phyloP scores from a whole-genome alignment of 768 basidiomycete genomes.

The Rhodotorula babjevae region DNA sequence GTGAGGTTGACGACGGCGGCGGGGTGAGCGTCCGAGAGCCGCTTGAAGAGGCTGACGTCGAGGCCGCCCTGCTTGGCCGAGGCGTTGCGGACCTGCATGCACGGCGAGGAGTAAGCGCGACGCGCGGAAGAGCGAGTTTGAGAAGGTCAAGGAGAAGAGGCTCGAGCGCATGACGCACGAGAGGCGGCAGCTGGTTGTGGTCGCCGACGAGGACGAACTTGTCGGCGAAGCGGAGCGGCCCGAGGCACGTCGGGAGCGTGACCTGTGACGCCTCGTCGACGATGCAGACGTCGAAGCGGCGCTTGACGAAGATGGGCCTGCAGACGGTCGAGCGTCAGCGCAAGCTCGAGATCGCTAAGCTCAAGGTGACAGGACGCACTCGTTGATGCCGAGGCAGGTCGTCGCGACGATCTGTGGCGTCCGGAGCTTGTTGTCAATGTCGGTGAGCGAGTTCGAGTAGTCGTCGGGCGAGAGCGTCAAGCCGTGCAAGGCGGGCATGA shows the following conservation, averaged over 20 bases:
- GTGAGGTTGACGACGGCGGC: constrained; percentile 73
- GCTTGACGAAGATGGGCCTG: constrained; percentile 76
- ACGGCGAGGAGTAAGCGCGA: neutral
- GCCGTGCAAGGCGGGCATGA: constrained; percentile 72
- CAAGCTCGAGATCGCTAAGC: no score
- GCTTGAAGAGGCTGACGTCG: constrained; percentile 82
- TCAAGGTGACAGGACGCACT: constrained; percentile 70
- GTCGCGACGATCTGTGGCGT: constrained; percentile 90
- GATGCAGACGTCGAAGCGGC: constrained; percentile 92
- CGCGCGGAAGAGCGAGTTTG: neutral
- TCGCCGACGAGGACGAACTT: constrained; percentile 94
- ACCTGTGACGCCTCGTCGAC: constrained; percentile 98
- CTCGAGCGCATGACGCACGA: constrained; percentile 55
- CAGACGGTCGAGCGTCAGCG: neutral
- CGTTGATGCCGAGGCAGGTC: constrained; percentile 87
- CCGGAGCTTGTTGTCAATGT: constrained; percentile 77
- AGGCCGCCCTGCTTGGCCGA: constrained; percentile 78
- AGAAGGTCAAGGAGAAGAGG: no score
- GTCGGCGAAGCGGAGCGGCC: constrained; percentile 82
- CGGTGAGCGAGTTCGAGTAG: constrained; percentile 64
- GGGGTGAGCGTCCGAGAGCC: constrained; percentile 73
- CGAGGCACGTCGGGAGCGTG: constrained; percentile 88
- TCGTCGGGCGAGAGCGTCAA: constrained; percentile 62
- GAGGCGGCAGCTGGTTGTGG: constrained; percentile 92
- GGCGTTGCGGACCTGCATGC: constrained; percentile 66